phyloP scores from a whole-genome alignment of 306 rosid species.

The Sindora glabra region DNA sequence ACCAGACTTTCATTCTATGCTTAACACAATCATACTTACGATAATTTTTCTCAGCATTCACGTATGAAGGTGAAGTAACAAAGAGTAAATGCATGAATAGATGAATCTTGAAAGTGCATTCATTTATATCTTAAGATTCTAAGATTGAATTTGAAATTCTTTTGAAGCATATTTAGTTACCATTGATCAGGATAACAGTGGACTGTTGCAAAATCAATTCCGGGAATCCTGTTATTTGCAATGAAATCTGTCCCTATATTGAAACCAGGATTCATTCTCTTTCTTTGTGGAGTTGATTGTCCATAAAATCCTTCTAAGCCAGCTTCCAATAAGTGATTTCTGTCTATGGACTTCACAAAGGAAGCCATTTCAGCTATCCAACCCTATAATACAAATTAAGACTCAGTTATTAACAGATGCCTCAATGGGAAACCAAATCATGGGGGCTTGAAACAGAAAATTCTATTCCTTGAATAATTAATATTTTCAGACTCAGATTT shows the following conservation, averaged over 20 bases:
- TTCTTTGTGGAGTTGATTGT: constrained; percentile 65
- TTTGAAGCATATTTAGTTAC: constrained; percentile 22
- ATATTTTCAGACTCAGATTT: not conserved
- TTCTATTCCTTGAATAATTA: not conserved
- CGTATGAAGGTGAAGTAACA: too few relatives aligned
- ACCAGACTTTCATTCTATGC: too few relatives aligned
- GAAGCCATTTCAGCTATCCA: constrained; percentile 94
- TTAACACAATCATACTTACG: too few relatives aligned
- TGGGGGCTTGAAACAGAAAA: not conserved
- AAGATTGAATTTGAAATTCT: not conserved
- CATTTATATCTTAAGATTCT: too few relatives aligned
- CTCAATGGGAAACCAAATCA: not conserved
- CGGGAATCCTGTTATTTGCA: constrained; percentile 53
- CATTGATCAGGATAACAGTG: constrained; percentile 96
- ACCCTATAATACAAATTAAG: constrained; percentile 29
- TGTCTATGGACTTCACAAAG: constrained; percentile 75
- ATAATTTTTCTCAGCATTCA: too few relatives aligned
- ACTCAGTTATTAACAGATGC: constrained; percentile 1
- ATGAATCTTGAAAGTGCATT: too few relatives aligned
- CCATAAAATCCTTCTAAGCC: constrained; percentile 94
- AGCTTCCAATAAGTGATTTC: constrained; percentile 79
- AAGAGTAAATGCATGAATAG: too few relatives aligned
- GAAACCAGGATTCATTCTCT: constrained; percentile 50
- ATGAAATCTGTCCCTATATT: constrained; percentile 77
- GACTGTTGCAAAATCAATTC: constrained; percentile 77